Evolutionary conservation across 345 rosid genomes (phyloP).

Genomic region (Syzygium jambos): DNA sequence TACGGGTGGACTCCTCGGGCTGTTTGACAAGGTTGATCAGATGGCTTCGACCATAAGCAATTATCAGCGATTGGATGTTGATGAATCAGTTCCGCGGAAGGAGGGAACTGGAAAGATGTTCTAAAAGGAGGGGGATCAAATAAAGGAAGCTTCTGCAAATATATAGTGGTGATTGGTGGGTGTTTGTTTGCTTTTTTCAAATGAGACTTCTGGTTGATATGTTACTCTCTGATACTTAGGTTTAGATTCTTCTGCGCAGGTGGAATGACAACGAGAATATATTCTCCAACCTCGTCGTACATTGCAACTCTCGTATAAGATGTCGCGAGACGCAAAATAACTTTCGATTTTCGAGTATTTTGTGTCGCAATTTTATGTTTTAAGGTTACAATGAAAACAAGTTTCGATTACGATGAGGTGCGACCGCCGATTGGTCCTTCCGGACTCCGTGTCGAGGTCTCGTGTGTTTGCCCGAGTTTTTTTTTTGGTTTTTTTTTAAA

Average conservation of each 20-base stretch:
- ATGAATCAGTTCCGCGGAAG: constrained; percentile 60
- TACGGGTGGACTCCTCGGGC: constrained; percentile 79
- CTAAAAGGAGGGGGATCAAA: constrained; percentile 9
- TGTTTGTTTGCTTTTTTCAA: not conserved
- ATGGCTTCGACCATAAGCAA: constrained; percentile 51
- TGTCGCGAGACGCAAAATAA: too few relatives aligned
- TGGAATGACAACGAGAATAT: not conserved
- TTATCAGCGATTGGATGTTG: constrained; percentile 60
- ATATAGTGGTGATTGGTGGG: not conserved
- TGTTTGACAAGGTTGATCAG: constrained; percentile 77
- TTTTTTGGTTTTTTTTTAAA: too few relatives aligned
- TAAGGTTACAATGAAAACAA: not conserved
- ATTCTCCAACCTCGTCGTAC: not conserved
- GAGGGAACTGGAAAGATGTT: constrained; percentile 83
- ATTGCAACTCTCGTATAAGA: too few relatives aligned
- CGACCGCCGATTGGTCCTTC: not conserved
- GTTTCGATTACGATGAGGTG: not conserved
- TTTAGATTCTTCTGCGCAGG: not conserved
- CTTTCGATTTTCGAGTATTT: not conserved
- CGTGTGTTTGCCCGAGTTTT: not conserved
- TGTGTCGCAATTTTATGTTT: not conserved
- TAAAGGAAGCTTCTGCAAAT: not conserved
- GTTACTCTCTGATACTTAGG: not conserved
- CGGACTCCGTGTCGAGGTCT: not conserved
- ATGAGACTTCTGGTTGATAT: not conserved